Conservation (phyloP, 2,329 filamentous ascomycete genomes). For the Fusarium zealandicum region DNA sequence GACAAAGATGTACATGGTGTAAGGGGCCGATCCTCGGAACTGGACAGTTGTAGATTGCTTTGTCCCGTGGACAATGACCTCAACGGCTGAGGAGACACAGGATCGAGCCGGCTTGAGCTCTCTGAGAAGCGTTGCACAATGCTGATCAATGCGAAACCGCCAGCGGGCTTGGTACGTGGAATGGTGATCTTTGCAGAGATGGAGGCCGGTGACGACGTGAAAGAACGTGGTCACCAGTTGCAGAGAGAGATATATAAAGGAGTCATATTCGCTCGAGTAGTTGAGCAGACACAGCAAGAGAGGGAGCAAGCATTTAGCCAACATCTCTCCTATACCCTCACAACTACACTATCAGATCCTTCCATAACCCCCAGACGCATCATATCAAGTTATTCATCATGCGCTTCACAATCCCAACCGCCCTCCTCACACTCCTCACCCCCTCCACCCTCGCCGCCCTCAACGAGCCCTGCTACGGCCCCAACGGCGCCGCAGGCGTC, state of each 20-base stretch:
- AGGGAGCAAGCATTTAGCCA: not conserved
- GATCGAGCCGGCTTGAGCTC: not conserved
- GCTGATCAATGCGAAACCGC: slow-evolving; percentile 25
- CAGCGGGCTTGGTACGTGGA: not conserved
- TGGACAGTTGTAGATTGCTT: not conserved
- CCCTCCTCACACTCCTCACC: slow-evolving; percentile 25
- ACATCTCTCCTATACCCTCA: not conserved
- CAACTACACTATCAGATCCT: not conserved
- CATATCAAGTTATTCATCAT: slow-evolving; percentile 21
- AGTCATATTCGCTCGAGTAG: not conserved
- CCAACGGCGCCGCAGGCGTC: slow-evolving; percentile 42
- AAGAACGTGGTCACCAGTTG: not conserved
- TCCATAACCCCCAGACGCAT: not conserved
- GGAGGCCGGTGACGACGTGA: not conserved
- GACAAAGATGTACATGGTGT: not conserved
- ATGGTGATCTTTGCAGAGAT: not conserved
- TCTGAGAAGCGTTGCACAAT: not conserved
- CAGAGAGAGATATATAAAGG: slow-evolving; percentile 7
- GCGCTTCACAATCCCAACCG: slow-evolving; percentile 18
- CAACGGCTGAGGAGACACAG: not conserved
- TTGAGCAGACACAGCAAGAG: not conserved
- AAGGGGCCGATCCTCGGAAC: slow-evolving; percentile 1
- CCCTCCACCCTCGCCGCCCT: slow-evolving; percentile 35
- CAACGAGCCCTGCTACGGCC: slow-evolving; percentile 46
- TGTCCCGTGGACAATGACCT: not conserved